These are phyloP conservation scores for Cinnamomum micranthum DNA, from an alignment of 164 flowering plant genomes.

Conservation along the genomic window DNA sequence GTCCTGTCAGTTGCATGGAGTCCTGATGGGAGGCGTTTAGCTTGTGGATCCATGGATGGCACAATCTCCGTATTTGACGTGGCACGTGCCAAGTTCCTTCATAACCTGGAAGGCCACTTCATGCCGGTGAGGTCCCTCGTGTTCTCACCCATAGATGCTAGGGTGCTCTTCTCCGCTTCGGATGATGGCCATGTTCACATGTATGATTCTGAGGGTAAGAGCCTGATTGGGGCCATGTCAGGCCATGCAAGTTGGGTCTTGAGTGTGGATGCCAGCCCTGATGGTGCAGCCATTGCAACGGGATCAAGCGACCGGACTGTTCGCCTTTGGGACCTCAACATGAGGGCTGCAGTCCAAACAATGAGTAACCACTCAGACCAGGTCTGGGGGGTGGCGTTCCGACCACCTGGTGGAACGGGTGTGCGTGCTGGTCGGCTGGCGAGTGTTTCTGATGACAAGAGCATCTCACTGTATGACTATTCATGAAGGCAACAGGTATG, in stretches of 20 bases:
- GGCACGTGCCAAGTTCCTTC: constrained; percentile 71
- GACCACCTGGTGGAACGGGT: constrained; percentile 62
- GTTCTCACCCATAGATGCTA: constrained; percentile 67
- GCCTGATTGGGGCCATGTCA: constrained; percentile 70
- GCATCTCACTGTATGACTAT: constrained; percentile 79
- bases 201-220: constrained; percentile 87
- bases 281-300: constrained; percentile 85
- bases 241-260: constrained; percentile 96
- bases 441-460: constrained; percentile 94
- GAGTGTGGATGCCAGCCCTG: constrained; percentile 89
- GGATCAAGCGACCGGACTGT: constrained; percentile 94
- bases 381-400: constrained; percentile 95
- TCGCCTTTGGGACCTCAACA: constrained; percentile 83
- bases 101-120: constrained; percentile 90
- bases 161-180: constrained; percentile 78
- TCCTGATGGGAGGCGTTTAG: constrained; percentile 74
- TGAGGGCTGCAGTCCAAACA: constrained; percentile 90
- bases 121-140: constrained; percentile 95
- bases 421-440: constrained; percentile 76
- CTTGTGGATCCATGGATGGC: constrained; percentile 98
- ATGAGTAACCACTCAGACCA: constrained; percentile 85
- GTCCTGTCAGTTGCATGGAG: constrained; percentile 99
- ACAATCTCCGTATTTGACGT: constrained; percentile 85
- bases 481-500: constrained; percentile 26
- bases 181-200: constrained; percentile 86